Percentiles rank a stretch among this genome's conserved stretches.
Evolutionary conservation across 2,329 filamentous ascomycete species (phyloP).

Genomic region (Cryphonectria naterciae): DNA sequence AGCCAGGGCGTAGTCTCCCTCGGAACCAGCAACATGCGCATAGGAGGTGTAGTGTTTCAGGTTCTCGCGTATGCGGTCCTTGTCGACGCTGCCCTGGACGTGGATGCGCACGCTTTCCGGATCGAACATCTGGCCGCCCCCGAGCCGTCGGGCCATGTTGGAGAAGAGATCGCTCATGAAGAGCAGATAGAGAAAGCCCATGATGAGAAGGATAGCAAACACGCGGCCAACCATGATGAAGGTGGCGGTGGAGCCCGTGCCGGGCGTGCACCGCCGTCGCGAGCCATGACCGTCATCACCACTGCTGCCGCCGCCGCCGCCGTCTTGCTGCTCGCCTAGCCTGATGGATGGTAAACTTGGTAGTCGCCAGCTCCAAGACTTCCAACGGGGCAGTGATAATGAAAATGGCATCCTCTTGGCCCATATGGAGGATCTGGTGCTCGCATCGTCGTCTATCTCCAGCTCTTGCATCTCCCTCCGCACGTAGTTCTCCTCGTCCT

Average conservation of each 20-base stretch:
- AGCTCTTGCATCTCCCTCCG: constrained; percentile 87
- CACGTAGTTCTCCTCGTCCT: constrained; percentile 64
- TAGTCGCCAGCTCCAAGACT: constrained; percentile 57
- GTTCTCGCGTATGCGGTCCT: constrained; percentile 70
- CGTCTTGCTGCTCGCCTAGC: constrained; percentile 37
- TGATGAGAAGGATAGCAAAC: constrained; percentile 74
- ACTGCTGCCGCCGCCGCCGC: constrained; percentile 25
- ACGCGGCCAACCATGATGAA: constrained; percentile 72
- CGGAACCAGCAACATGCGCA: constrained; percentile 90
- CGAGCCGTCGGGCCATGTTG: constrained; percentile 63
- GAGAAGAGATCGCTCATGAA: constrained; percentile 86
- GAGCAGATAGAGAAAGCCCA: constrained; percentile 79
- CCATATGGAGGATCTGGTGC: constrained; percentile 49
- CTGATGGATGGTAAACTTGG: constrained; percentile 52
- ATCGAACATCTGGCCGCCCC: constrained; percentile 74
- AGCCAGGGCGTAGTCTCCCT: constrained; percentile 86
- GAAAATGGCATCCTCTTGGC: constrained; percentile 60
- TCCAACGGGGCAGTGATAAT: constrained; percentile 58
- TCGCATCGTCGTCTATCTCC: constrained; percentile 60
- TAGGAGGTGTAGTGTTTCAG: constrained; percentile 79
- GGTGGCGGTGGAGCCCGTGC: constrained; percentile 47
- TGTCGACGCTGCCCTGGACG: constrained; percentile 74
- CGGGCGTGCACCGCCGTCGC: constrained; percentile 38
- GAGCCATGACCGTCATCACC: constrained; percentile 33
- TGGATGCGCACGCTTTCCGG: constrained; percentile 79